phyloP scores from a whole-genome alignment of 768 basidiomycete genomes.

The Kondoa subrosea region DNA sequence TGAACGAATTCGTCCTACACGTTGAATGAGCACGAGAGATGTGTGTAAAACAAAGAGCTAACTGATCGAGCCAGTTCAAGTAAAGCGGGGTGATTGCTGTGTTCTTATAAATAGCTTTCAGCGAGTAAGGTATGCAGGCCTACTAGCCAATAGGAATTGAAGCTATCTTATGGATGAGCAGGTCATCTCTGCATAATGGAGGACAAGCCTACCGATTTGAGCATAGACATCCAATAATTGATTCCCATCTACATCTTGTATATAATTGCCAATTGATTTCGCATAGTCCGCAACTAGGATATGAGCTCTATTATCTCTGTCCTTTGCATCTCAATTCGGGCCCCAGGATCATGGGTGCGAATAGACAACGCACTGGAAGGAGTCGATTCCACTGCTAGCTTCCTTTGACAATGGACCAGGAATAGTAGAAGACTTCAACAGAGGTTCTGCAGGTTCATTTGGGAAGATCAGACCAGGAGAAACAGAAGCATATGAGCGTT shows the following conservation, averaged over 20 bases:
- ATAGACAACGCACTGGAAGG: no score
- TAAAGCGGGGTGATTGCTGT: slow-evolving; percentile 32
- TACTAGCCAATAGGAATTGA: neutral
- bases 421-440: neutral
- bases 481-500: neutral
- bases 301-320: slow-evolving; percentile 30
- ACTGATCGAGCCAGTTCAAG: slow-evolving; percentile 30
- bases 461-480: slow-evolving; percentile 10
- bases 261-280: slow-evolving; percentile 31
- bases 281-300: slow-evolving; percentile 25
- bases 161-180: neutral
- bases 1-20: slow-evolving; percentile 31
- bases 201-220: neutral
- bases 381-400: slow-evolving; percentile 19
- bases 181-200: no score
- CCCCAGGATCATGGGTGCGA: no score
- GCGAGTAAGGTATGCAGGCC: neutral
- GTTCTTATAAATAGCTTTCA: slow-evolving; percentile 30
- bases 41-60: neutral
- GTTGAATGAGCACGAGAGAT: slow-evolving; percentile 22
- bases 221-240: slow-evolving; percentile 33
- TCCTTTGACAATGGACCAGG: slow-evolving; percentile 10
- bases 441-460: slow-evolving; percentile 1
- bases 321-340: no score
- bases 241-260: slow-evolving; percentile 37